phyloP scores from a whole-genome alignment of 164 flowering plant genomes.

The Vitis rupestris region DNA sequence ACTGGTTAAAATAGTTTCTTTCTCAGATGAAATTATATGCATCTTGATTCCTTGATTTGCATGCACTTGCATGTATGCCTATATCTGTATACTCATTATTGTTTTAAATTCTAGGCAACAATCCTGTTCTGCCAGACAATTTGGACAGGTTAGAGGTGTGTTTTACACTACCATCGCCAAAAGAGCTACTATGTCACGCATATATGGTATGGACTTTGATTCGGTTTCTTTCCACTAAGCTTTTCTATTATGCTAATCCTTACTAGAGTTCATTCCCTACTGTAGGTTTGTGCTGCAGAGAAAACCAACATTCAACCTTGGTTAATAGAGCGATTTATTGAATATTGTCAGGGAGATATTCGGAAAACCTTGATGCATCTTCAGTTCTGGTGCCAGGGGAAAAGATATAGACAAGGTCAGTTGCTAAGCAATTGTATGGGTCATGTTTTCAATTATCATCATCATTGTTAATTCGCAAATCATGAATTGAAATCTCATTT shows the following conservation, averaged over 20 bases:
- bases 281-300: slow-evolving; percentile 84
- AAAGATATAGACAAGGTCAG: slow-evolving; percentile 44
- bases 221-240: background rate
- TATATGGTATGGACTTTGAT: slow-evolving; percentile 42
- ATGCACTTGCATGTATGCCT: background rate
- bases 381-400: slow-evolving; percentile 96
- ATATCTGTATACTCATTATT: background rate
- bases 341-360: slow-evolving; percentile 68
- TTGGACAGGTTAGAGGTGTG: slow-evolving; percentile 57
- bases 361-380: slow-evolving; percentile 83
- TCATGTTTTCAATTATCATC: background rate
- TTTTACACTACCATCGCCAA: slow-evolving; percentile 57
- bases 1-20: slow-evolving; percentile 7
- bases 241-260: background rate
- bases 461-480: too few relatives aligned
- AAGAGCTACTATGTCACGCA: slow-evolving; percentile 56
- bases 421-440: background rate
- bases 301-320: slow-evolving; percentile 39
- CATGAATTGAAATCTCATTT: background rate
- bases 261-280: slow-evolving; percentile 4
- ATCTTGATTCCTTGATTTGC: too few relatives aligned
- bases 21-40: background rate
- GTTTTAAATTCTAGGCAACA: slow-evolving; percentile 41
- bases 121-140: slow-evolving; percentile 63
- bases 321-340: slow-evolving; percentile 46